These are phyloP conservation scores for Yamadazyma epiphylla DNA, from an alignment of 1,139 yeast genomes.

Conservation along the genomic window DNA sequence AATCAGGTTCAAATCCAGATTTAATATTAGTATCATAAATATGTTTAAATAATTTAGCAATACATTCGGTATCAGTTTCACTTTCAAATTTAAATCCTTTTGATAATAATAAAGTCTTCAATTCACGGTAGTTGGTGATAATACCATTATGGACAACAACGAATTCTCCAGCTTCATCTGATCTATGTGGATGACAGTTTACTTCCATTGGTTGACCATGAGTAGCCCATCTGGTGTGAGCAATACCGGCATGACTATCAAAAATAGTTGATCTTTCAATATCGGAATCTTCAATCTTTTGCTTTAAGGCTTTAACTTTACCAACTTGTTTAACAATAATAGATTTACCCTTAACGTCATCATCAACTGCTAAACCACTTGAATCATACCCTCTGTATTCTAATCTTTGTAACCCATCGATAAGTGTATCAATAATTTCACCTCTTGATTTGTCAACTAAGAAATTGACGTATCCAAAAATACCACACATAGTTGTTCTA, in stretches of 20 bases:
- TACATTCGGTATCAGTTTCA: constrained; percentile 97
- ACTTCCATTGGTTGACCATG: constrained; percentile 87
- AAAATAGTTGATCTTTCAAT: constrained; percentile 61
- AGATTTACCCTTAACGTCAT: constrained; percentile 54
- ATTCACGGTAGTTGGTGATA: constrained; percentile 89
- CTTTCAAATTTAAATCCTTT: constrained; percentile 85
- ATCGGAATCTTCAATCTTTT: constrained; percentile 55
- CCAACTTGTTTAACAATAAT: constrained; percentile 82
- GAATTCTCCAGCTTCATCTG: constrained; percentile 79
- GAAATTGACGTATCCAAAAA: constrained; percentile 96
- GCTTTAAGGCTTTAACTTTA: constrained; percentile 79
- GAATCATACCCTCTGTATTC: constrained; percentile 99
- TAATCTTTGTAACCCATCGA: constrained; percentile 88
- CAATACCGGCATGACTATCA: constrained; percentile 90
- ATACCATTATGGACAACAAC: constrained; percentile 97
- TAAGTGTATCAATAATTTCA: constrained; percentile 81
- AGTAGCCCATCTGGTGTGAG: constrained; percentile 99
- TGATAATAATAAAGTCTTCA: constrained; percentile 71
- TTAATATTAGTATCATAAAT: constrained; percentile 75
- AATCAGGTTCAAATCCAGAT: constrained; percentile 54
- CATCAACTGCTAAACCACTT: constrained; percentile 94
- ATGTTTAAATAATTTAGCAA: constrained; percentile 92
- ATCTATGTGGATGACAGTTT: constrained; percentile 96
- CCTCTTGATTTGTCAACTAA: constrained; percentile 90
- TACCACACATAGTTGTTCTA: constrained; percentile 56